These are phyloP conservation scores for Calonectria honghensis DNA, from an alignment of 2,329 filamentous ascomycete species.

Conservation along the genomic window DNA sequence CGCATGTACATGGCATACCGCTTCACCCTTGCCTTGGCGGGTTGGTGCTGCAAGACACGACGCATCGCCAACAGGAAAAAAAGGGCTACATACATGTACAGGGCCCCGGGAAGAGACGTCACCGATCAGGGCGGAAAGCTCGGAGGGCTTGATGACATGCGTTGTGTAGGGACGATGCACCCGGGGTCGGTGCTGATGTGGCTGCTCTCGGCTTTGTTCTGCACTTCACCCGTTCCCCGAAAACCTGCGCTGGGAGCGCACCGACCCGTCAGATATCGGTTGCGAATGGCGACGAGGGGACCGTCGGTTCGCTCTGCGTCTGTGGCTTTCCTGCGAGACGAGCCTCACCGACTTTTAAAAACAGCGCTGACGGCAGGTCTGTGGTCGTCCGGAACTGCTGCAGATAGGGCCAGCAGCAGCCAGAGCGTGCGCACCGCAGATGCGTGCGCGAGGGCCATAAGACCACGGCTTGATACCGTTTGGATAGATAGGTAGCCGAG, in stretches of 20 bases:
- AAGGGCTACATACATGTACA: too few species aligned
- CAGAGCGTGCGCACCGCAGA: background rate
- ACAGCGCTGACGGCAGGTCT: background rate
- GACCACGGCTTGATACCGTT: conserved; percentile 3
- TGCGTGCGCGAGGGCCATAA: background rate
- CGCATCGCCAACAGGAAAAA: conserved; percentile 24
- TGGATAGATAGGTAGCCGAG: conserved; percentile 7
- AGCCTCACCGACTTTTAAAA: conserved; percentile 40
- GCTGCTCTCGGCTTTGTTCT: background rate
- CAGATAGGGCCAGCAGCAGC: background rate
- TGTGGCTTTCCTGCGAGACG: conserved; percentile 33
- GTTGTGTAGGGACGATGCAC: conserved; percentile 22
- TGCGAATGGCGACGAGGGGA: conserved; percentile 10
- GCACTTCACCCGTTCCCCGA: background rate
- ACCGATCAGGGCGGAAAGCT: conserved; percentile 25
- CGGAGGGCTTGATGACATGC: conserved; percentile 38
- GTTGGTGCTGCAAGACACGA: conserved; percentile 36
- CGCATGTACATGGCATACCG: conserved; percentile 32
- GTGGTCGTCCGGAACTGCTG: background rate
- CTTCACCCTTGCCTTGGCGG: conserved; percentile 28
- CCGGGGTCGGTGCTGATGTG: conserved; percentile 20
- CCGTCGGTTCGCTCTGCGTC: background rate
- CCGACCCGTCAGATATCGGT: conserved; percentile 9
- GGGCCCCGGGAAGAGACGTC: conserved; percentile 24
- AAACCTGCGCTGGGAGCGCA: conserved; percentile 5